Percentiles rank a stretch among this genome's conserved stretches.
Evolutionary conservation across 352 stramenopile genomes (phyloP).

Genomic region (Aphanomyces astaci): DNA sequence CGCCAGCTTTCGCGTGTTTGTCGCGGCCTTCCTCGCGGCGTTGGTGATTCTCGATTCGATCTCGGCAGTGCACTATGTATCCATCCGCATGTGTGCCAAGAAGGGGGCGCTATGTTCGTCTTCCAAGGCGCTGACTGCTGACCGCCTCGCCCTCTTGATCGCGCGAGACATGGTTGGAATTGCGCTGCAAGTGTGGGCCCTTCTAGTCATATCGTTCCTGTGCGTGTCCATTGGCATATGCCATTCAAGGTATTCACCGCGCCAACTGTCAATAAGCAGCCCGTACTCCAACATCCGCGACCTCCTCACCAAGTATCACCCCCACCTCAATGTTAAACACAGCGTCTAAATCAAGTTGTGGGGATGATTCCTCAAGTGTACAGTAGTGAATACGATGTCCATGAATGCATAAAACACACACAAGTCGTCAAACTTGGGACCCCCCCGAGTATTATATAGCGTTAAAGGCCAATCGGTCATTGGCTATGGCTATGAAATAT

Average conservation of each 20-base stretch:
- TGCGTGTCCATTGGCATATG: constrained; percentile 11
- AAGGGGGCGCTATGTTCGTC: constrained; percentile 13
- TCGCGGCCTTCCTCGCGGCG: background rate
- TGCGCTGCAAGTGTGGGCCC: constrained; percentile 12
- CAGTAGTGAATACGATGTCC: no score
- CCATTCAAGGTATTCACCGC: constrained; percentile 1
- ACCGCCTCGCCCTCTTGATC: background rate
- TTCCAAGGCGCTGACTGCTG: background rate
- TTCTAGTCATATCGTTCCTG: background rate
- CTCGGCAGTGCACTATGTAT: constrained; percentile 19
- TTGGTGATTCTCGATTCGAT: constrained; percentile 12
- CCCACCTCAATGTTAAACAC: constrained; percentile 17
- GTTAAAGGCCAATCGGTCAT: no score
- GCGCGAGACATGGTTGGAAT: constrained; percentile 3
- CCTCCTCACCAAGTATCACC: constrained; percentile 17
- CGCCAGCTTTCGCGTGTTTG: background rate
- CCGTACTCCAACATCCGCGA: constrained; percentile 23
- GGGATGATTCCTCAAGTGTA: background rate
- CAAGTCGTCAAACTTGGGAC: no score
- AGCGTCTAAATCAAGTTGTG: background rate
- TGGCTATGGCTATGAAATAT: no score
- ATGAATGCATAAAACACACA: no score
- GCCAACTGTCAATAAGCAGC: constrained; percentile 20
- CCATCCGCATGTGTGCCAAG: constrained; percentile 1
- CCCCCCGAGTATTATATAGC: no score